Evolutionary conservation across 2,329 filamentous ascomycete genomes (phyloP).

Genomic region (Ilyonectria destructans): DNA sequence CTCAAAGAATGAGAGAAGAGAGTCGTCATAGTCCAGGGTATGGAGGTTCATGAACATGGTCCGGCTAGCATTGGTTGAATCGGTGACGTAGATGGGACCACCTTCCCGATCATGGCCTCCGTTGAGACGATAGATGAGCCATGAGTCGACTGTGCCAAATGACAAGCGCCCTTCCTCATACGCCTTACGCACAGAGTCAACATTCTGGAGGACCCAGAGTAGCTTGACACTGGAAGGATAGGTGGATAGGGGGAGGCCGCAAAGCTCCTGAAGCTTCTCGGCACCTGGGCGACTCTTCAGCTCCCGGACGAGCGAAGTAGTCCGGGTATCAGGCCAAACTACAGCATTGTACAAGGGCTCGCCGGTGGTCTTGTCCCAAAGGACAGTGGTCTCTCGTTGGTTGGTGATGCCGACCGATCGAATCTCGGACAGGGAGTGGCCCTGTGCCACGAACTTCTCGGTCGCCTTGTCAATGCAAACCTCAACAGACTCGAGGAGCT

Average conservation of each 20-base stretch:
- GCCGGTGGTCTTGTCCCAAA: constrained; percentile 88
- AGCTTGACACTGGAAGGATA: constrained; percentile 92
- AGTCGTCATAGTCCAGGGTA: constrained; percentile 85
- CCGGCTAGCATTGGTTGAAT: constrained; percentile 89
- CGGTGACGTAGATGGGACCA: constrained; percentile 82
- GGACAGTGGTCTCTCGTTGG: constrained; percentile 89
- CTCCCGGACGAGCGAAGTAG: constrained; percentile 80
- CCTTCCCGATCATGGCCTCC: constrained; percentile 74
- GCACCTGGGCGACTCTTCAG: constrained; percentile 79
- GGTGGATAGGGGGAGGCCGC: constrained; percentile 88
- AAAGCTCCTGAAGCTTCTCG: constrained; percentile 79
- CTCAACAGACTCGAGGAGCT: constrained; percentile 83
- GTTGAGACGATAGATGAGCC: constrained; percentile 89
- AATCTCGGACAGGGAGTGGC: constrained; percentile 79
- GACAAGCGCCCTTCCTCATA: constrained; percentile 84
- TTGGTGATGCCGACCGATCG: constrained; percentile 89
- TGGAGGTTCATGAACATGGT: constrained; percentile 96
- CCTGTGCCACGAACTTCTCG: constrained; percentile 79
- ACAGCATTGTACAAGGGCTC: constrained; percentile 88
- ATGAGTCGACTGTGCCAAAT: constrained; percentile 91
- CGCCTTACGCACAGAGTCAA: constrained; percentile 77
- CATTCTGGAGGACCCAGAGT: constrained; percentile 84
- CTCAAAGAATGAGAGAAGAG: constrained; percentile 84
- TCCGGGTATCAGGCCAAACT: constrained; percentile 92
- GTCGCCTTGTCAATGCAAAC: constrained; percentile 85